These are phyloP conservation scores for Fusarium penzigii DNA, from an alignment of 2,329 filamentous ascomycete genomes.

Conservation along the genomic window DNA sequence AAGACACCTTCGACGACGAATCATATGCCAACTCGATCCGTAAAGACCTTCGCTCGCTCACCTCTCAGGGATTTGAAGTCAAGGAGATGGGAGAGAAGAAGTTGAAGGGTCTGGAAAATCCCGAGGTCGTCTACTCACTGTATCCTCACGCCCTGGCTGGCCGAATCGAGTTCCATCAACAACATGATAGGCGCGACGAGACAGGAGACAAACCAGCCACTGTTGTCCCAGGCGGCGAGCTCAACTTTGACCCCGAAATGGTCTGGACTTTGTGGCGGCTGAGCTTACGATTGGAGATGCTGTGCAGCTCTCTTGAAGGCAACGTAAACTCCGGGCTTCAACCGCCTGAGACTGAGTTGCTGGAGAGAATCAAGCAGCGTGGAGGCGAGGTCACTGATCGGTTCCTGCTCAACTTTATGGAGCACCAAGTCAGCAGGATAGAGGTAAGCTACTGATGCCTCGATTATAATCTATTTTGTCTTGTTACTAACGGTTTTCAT, in stretches of 20 bases:
- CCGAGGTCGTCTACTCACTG: conserved; percentile 91
- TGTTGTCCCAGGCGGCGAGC: conserved; percentile 64
- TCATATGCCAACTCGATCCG: conserved; percentile 74
- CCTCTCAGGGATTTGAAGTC: conserved; percentile 91
- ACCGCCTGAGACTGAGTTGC: conserved; percentile 77
- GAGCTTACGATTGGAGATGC: conserved; percentile 85
- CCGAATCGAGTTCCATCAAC: conserved; percentile 69
- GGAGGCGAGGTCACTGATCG: conserved; percentile 87
- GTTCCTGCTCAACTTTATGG: conserved; percentile 85
- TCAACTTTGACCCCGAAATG: conserved; percentile 76
- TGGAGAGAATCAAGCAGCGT: conserved; percentile 66
- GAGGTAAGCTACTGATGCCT: conserved; percentile 63
- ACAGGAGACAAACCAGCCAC: conserved; percentile 59
- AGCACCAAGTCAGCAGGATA: conserved; percentile 93
- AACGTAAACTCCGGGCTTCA: conserved; percentile 64
- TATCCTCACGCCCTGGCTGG: conserved; percentile 88
- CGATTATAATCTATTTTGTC: conserved; percentile 14
- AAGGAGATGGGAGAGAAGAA: conserved; percentile 96
- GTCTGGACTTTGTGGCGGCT: conserved; percentile 91
- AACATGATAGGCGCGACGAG: conserved; percentile 47
- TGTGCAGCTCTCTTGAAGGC: conserved; percentile 86
- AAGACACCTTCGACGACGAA: conserved; percentile 72
- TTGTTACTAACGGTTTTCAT: conserved; percentile 13
- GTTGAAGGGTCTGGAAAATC: conserved; percentile 95
- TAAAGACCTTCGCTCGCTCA: conserved; percentile 83